Percentiles rank a stretch among this genome's conserved stretches.
phyloP scores from a whole-genome alignment of 768 basidiomycete species.

The Boletus fagicola region DNA sequence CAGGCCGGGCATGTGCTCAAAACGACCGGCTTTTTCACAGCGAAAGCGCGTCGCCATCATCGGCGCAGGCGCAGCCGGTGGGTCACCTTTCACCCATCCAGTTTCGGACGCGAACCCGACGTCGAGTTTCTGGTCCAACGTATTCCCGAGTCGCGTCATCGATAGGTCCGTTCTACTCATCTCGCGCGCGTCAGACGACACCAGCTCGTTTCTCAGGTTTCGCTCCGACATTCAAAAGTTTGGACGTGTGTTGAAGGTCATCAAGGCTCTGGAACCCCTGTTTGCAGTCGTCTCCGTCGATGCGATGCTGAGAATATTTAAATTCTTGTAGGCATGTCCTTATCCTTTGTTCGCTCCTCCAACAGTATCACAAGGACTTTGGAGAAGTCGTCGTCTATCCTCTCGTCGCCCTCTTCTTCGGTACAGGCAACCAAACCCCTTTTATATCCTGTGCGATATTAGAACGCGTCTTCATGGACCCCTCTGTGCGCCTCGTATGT shows the following conservation, averaged over 20 bases:
- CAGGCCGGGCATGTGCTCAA: not conserved
- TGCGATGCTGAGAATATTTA: constrained; percentile 4
- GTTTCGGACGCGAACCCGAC: not conserved
- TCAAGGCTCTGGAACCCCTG: constrained; percentile 5
- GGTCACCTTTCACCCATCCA: not conserved
- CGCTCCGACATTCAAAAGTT: constrained; percentile 8
- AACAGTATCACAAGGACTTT: not conserved
- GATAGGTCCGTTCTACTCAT: not conserved
- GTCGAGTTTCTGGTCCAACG: not conserved
- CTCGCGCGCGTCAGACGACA: not conserved
- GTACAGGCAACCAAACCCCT: constrained; percentile 2
- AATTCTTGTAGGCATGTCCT: not conserved
- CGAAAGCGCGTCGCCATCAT: not conserved
- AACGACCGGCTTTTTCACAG: not conserved
- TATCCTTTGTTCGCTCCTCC: not conserved
- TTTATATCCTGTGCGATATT: not conserved
- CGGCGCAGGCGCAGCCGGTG: not conserved
- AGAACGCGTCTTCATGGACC: constrained; percentile 1
- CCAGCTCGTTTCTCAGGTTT: not conserved
- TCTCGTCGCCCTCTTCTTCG: constrained; percentile 5
- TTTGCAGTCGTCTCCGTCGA: not conserved
- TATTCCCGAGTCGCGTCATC: not conserved
- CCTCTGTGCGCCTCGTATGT: constrained; percentile 3
- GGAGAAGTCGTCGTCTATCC: constrained; percentile 3
- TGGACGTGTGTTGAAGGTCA: not conserved